A percentile compares a stretch with the other conserved stretches of the same genome.
Evolutionary conservation across 2,329 filamentous ascomycete species (phyloP).

Genomic region (Colletotrichum godetiae): DNA sequence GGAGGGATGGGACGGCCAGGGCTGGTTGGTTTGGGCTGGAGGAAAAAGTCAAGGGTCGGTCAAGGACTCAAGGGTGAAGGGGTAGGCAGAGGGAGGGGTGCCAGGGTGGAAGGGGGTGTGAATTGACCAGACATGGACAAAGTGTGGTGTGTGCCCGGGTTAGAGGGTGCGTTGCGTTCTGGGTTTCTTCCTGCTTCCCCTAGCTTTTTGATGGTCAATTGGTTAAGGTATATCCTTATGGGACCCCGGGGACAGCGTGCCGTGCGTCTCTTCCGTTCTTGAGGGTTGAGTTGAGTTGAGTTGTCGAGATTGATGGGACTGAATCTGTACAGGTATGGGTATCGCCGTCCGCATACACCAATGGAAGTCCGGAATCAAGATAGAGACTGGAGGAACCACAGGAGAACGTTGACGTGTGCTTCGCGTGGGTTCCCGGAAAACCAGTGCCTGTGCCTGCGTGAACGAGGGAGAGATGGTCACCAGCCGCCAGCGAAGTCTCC

Average conservation of each 20-base stretch:
- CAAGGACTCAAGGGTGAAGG: background rate
- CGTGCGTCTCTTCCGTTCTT: background rate
- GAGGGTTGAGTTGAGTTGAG: background rate
- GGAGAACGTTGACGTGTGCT: background rate
- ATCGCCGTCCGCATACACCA: background rate
- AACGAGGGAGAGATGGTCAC: background rate
- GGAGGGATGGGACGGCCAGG: constrained; percentile 24
- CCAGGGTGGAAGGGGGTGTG: constrained; percentile 10
- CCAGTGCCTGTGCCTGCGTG: background rate
- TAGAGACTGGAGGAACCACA: background rate
- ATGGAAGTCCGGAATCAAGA: background rate
- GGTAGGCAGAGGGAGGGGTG: background rate
- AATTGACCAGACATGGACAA: background rate
- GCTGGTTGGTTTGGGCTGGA: constrained; percentile 27
- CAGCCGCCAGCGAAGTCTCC: background rate
- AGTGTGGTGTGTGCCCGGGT: background rate
- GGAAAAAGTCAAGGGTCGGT: constrained; percentile 16
- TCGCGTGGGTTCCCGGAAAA: background rate
- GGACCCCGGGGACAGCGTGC: background rate
- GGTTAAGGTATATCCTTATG: background rate
- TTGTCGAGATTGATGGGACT: background rate
- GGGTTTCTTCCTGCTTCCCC: constrained; percentile 4
- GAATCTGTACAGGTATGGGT: background rate
- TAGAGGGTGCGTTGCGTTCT: background rate
- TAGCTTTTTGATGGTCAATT: background rate